Evolutionary conservation across 805 yeast species (phyloP), one percentile per base, ranked within the genome.

Genomic region (Ogataea parapolymorpha): DNA sequence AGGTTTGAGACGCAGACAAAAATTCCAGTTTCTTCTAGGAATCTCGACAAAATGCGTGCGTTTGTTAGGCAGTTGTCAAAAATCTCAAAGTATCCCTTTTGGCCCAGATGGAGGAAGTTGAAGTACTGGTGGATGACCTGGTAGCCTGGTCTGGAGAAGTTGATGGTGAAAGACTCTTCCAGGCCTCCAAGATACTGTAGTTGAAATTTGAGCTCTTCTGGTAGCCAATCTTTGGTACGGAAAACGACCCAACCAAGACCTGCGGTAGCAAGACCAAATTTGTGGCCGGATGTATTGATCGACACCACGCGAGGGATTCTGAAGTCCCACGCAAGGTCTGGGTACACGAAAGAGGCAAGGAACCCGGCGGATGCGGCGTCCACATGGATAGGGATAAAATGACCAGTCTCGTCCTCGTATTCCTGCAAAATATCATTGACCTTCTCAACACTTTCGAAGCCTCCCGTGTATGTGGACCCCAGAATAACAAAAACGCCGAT

Each of bases 331-430:
- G 71, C 75, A 47, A 80, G 70, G 13, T 82, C 75, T 4, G 95
- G 95, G 58, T 73, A 82, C 22, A 79, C 63, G 56, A 89, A 85
- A 14, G 97, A 95, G 2, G 95, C 95, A 31, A 89, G 75, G 58
- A 89, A 79, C 2, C 84, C 97, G 43, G 96, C 96, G 15, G 88
- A 78, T 2, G 96, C 96, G 51, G 93, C 97, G 61, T 89, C 97
- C 20, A 90, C 93, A 59, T 89, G 97, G 56, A 89, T 87, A 33
- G 93, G 88, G 44, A 89, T 71, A 54, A 74, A 74, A 44, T 66
- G 43, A 6, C 95, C 95, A 3, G 74, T 80, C 51, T 82, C 80
- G 45, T 66, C 64, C 59, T 90, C 82, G 51, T 77, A 73, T 41
- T 80, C 77, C 57, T 83, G 90, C 47, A 89, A 68, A n/a, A 82